Evolutionary conservation across 2,329 filamentous ascomycete genomes (phyloP), one percentile per base, ranked within the genome.

Genomic region (Ascochyta viciae-villosae): DNA sequence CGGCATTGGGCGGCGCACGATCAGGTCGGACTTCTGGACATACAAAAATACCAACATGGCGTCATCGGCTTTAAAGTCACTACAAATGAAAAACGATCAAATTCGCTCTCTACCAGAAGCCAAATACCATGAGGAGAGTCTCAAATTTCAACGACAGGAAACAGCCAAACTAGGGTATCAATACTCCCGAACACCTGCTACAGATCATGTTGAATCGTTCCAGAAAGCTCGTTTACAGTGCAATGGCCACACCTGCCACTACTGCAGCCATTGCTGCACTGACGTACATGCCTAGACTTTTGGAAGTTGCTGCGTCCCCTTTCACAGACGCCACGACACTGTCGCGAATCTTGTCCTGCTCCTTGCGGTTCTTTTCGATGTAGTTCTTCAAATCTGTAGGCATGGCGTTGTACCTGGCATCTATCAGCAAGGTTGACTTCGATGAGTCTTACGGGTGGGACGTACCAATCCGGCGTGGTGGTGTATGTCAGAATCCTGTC

Each of bases 1-100:
- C 48, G 52, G 54, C 54, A 57, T 57, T 57, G 49, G 48, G 49
- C 49, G 54, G 54, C 54, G 54, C 49, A 52, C 34, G 41, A 40
- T 48, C 33, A 37, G 54, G 49, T 44, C 34, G 34, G 49, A 45
- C 24, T 35, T 44, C 26, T 52, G 44, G 48, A 43, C 31, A 52
- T 49, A 41, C 40, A 41, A 57, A 49, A 47, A 56, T 51, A 51
- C 53, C 47, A 56, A 6, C 42, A 45, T 46, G 47, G 53, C 53
- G 43, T 56, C 53, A 56, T 33, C 33, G 47, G 43, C 6, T 29
- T 29, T 24, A 38, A 19, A 31, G 39, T 27, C 9, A 31, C 27
- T 38, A n/a, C 37, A 39, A 50, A 44, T 49, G 27, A 55, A 35
- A 12, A 15, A 44, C 19, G 19, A 43, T 33, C 34, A 27, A 22